Conservation (phyloP, 306 rosid genomes). For the Myrica gale region DNA sequence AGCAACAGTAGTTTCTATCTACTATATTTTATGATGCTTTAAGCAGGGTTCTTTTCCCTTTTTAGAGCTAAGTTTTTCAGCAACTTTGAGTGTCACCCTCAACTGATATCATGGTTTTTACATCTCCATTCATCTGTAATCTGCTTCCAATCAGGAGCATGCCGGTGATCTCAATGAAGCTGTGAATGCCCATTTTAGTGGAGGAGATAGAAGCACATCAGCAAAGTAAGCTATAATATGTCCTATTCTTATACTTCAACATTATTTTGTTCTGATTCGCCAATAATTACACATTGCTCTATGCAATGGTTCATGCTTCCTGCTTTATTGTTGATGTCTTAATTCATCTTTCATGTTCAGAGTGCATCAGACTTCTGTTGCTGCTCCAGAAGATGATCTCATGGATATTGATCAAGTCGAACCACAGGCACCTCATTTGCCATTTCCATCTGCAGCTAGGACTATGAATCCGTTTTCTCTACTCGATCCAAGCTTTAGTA, state of each 20-base stretch:
- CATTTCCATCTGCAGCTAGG: constrained; percentile 46
- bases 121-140: constrained; percentile 14
- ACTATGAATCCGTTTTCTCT: constrained; percentile 50
- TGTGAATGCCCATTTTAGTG: constrained; percentile 72
- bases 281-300: not conserved
- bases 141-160: constrained; percentile 57
- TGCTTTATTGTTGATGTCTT: constrained; percentile 19
- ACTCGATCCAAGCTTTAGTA: constrained; percentile 46
- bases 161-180: constrained; percentile 85
- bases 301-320: constrained; percentile 2
- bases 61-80: not conserved
- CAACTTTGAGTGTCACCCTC: not conserved
- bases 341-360: constrained; percentile 40
- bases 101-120: constrained; percentile 8
- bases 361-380: constrained; percentile 35
- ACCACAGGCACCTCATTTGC: constrained; percentile 40
- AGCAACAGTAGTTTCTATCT: not conserved
- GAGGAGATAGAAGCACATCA: constrained; percentile 60
- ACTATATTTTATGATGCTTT: constrained; percentile 1
- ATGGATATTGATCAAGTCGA: constrained; percentile 73
- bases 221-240: constrained; percentile 43
- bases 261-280: not conserved
- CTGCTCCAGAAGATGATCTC: constrained; percentile 58
- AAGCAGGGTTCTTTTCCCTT: not conserved
- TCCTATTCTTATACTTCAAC: constrained; percentile 14